Evolutionary conservation across 1,284 basidiomycete genomes (phyloP).

Genomic region (Fomitopsis betulina): DNA sequence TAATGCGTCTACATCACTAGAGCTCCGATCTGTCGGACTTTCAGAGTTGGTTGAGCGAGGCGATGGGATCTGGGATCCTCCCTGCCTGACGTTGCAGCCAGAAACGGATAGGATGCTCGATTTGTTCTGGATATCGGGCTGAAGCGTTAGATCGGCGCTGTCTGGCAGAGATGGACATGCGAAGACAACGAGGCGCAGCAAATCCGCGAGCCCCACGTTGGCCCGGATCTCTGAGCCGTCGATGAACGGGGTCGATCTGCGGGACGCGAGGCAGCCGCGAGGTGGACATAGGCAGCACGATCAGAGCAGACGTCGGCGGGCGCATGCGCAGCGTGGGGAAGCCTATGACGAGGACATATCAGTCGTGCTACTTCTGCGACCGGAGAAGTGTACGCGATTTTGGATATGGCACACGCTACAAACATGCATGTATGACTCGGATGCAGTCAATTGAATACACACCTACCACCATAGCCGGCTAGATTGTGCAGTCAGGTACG

Average conservation of each 20-base stretch:
- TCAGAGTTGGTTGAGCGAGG: background rate
- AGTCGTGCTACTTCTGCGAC: background rate
- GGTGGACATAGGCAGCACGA: background rate
- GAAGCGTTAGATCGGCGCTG: background rate
- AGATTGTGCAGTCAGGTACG: too few relatives aligned
- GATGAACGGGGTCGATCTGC: background rate
- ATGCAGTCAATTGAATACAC: too few relatives aligned
- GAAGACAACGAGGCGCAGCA: background rate
- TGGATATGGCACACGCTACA: background rate
- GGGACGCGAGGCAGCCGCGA: background rate
- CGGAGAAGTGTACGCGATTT: background rate
- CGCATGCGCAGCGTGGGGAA: background rate
- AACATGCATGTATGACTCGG: background rate
- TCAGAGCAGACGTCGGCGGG: background rate
- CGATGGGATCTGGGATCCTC: background rate
- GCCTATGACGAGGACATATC: background rate
- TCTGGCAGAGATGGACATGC: background rate
- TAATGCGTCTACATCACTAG: background rate
- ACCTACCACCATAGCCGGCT: too few relatives aligned
- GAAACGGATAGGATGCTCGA: background rate
- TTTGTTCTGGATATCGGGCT: background rate
- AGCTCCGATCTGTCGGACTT: background rate
- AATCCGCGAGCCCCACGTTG: background rate
- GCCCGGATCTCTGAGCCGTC: background rate
- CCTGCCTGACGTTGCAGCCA: background rate